phyloP scores from a whole-genome alignment of 2,329 filamentous ascomycete species.

The Aspergillus puulaauensis region DNA sequence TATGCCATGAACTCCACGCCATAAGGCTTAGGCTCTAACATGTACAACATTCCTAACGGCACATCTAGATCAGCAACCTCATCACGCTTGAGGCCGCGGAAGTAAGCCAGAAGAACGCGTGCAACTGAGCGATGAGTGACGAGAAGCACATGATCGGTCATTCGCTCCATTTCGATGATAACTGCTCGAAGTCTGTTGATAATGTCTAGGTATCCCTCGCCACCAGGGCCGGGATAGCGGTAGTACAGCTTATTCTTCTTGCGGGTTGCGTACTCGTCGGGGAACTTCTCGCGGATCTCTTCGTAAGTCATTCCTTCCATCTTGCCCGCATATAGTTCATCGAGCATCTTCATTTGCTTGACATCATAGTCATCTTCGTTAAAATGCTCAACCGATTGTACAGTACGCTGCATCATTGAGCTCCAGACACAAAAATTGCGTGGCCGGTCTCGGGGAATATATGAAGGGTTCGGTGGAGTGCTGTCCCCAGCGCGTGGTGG shows the following conservation, averaged over 20 bases:
- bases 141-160: slow-evolving; percentile 91
- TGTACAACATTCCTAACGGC: slow-evolving; percentile 88
- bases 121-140: slow-evolving; percentile 91
- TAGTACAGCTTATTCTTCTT: slow-evolving; percentile 88
- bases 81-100: slow-evolving; percentile 85
- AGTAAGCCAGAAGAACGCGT: slow-evolving; percentile 91
- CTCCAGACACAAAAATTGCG: slow-evolving; percentile 98
- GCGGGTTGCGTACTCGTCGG: slow-evolving; percentile 78
- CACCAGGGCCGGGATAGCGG: slow-evolving; percentile 92
- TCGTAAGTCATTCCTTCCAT: slow-evolving; percentile 96
- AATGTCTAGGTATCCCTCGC: slow-evolving; percentile 94
- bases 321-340: slow-evolving; percentile 87
- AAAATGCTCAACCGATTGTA: slow-evolving; percentile 85
- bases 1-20: slow-evolving; percentile 97
- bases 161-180: slow-evolving; percentile 94
- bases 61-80: slow-evolving; percentile 94
- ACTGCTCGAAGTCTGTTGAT: slow-evolving; percentile 94
- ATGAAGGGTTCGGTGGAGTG: slow-evolving; percentile 91
- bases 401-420: slow-evolving; percentile 88
- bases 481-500: slow-evolving; percentile 89
- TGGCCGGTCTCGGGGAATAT: slow-evolving; percentile 57
- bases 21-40: slow-evolving; percentile 95
- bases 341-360: slow-evolving; percentile 97
- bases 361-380: slow-evolving; percentile 95
- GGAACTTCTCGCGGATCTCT: slow-evolving; percentile 76